A percentile compares a stretch with the other conserved stretches of the same genome.
Conservation (phyloP, 495 filamentous ascomycete genomes). For the Chaetomium tenue region DNA sequence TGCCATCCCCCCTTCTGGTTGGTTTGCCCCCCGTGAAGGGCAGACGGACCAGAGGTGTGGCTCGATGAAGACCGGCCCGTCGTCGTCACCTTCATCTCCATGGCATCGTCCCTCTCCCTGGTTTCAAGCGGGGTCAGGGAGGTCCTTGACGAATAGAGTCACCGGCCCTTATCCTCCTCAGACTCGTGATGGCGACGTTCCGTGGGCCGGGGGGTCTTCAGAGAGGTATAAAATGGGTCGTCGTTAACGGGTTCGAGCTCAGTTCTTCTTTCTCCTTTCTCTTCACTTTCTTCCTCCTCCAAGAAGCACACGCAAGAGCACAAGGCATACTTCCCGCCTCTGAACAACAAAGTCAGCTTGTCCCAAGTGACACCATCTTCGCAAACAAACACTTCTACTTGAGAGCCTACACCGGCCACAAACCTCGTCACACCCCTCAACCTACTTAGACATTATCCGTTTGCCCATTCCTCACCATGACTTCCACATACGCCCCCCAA, state of each 20-base stretch:
- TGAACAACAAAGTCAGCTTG: conserved; percentile 19
- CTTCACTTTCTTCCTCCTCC: conserved; percentile 43
- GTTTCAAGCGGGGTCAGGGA: conserved; percentile 46
- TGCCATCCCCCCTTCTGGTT: conserved; percentile 36
- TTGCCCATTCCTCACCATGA: conserved; percentile 41
- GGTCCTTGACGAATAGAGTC: conserved; percentile 49
- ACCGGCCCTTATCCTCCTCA: conserved; percentile 50
- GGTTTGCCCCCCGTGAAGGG: conserved; percentile 54
- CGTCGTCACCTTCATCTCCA: conserved; percentile 41
- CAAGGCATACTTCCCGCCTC: not conserved
- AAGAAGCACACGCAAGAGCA: conserved; percentile 12
- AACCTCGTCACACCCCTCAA: conserved; percentile 24
- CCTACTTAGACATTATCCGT: not conserved
- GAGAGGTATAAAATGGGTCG: conserved; percentile 65
- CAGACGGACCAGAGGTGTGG: conserved; percentile 40
- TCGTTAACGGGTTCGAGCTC: conserved; percentile 41
- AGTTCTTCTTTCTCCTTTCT: conserved; percentile 55
- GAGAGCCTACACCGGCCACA: conserved; percentile 14
- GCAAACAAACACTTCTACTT: conserved; percentile 10
- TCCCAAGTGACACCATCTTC: conserved; percentile 16
- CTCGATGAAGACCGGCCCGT: conserved; percentile 26
- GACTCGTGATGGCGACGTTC: conserved; percentile 39
- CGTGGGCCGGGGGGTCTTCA: conserved; percentile 21
- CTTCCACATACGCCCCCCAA: conserved; percentile 51
- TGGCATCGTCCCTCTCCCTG: conserved; percentile 36